Conservation (phyloP, 2,329 filamentous ascomycete species). For the Botrytis cinerea region DNA sequence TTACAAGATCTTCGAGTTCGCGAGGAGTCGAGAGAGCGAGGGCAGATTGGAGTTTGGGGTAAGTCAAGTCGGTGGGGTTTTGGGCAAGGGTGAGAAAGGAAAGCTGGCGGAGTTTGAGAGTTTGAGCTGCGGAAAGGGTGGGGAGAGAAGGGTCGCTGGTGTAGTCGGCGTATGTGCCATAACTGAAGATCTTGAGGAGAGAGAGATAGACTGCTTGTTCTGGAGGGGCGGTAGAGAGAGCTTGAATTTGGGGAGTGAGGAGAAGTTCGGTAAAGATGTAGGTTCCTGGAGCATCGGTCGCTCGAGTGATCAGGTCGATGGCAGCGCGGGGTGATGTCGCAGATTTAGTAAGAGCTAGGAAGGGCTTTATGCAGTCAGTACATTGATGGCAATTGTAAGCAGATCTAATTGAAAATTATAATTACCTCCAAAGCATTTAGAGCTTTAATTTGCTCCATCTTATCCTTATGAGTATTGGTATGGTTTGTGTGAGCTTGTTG, state of each 20-base stretch:
- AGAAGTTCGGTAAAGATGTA: constrained; percentile 96
- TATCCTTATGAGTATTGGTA: constrained; percentile 27
- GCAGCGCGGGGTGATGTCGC: constrained; percentile 82
- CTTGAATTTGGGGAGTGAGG: constrained; percentile 74
- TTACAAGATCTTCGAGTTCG: constrained; percentile 83
- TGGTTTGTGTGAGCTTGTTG: constrained; percentile 6
- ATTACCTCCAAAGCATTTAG: constrained; percentile 64
- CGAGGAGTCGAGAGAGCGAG: constrained; percentile 68
- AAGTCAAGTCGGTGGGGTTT: constrained; percentile 68
- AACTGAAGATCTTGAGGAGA: constrained; percentile 85
- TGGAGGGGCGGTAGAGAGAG: constrained; percentile 57
- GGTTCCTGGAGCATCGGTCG: constrained; percentile 85
- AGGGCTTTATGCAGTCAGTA: constrained; percentile 66
- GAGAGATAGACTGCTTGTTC: constrained; percentile 66
- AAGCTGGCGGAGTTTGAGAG: constrained; percentile 85
- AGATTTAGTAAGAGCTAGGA: constrained; percentile 83
- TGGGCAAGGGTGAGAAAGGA: constrained; percentile 81
- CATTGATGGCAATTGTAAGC: constrained; percentile 2
- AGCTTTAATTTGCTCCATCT: constrained; percentile 74
- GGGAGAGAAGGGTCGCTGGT: constrained; percentile 60
- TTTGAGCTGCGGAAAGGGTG: constrained; percentile 69
- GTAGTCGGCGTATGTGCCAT: constrained; percentile 86
- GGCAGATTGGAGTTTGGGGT: constrained; percentile 64
- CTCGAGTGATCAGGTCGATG: constrained; percentile 81
- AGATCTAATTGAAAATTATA: constrained; percentile 13